A percentile compares a stretch with the other conserved stretches of the same genome.
Evolutionary conservation across 192 early-diverging fungal genomes (phyloP).

Genomic region (Mortierella alpina): DNA sequence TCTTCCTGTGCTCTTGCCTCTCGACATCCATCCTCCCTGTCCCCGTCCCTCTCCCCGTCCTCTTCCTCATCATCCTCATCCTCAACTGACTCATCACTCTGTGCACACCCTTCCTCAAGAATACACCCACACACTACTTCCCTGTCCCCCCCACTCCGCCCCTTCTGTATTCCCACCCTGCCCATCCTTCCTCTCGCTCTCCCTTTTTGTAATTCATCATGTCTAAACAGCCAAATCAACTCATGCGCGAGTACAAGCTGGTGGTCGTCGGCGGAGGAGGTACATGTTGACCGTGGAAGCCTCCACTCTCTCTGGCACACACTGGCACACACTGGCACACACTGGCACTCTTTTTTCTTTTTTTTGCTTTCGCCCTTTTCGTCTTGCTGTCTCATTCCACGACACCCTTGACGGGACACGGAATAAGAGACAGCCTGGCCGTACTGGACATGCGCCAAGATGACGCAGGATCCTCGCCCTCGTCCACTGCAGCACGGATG

Average conservation of each 20-base stretch:
- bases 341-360: no score
- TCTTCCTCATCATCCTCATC: background rate
- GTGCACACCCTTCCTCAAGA: background rate
- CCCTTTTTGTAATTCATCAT: constrained; percentile 2
- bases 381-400: background rate
- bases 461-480: no score
- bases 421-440: background rate
- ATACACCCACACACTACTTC: background rate
- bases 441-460: no score
- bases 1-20: background rate
- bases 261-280: constrained; percentile 88
- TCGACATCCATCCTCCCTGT: background rate
- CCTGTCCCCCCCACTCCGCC: background rate
- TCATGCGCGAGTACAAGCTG: constrained; percentile 75
- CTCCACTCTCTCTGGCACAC: background rate
- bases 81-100: background rate
- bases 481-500: no score
- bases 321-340: background rate
- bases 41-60: background rate
- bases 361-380: background rate
- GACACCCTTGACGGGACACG: background rate
- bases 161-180: background rate
- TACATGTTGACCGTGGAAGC: constrained; percentile 16
- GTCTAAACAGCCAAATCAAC: constrained; percentile 54
- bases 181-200: background rate